Evolutionary conservation across 495 filamentous ascomycete species (phyloP), one percentile per base, ranked within the genome.

Genomic region (Aspergillus affinis): DNA sequence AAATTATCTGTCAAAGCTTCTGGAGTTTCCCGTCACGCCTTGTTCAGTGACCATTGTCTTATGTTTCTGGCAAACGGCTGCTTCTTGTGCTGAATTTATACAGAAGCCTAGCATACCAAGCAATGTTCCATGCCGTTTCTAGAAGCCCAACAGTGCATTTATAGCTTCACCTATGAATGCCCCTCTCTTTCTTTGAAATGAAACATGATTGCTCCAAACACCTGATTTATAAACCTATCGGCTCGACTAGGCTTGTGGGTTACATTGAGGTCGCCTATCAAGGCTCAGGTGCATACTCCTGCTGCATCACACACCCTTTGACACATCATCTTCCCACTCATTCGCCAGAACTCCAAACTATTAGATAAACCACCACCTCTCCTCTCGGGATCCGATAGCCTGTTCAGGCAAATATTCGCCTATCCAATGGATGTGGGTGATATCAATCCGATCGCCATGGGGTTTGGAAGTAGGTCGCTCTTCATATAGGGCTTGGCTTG

Each of bases 331-430:
- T 26, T 20, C 2, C 48, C 48, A 6, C 4, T 20, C 48, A 49
- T 41, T 41, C 36, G 36, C 13, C 36, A 41, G 36, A 41, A 15
- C 9, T 41, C 12, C 10, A 41, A 15, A 4, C 2, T 17, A 41
- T 41, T 41, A 41, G 36, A 44, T 18, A 51, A 50, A 19, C 18
- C 30, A 26, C 9, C 17, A 44, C 4, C 2, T 9, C 21, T 13
- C 36, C 10, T 32, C 45, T 48, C 69, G 70, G 75, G 75, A 78
- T 65, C 62, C 29, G 54, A 73, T 78, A 75, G 66, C 74, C 67
- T 30, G 48, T 71, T 73, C 65, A 61, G 75, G 75, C 69, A 78
- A 73, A 64, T 48, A 66, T 70, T 73, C 64, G 63, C 74, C 64
- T 63, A 48, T 59, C 65, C 56, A 58, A 65, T 65, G 51, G 54